Conservation (phyloP, 1,284 basidiomycete species). For the Boletus sp. region DNA sequence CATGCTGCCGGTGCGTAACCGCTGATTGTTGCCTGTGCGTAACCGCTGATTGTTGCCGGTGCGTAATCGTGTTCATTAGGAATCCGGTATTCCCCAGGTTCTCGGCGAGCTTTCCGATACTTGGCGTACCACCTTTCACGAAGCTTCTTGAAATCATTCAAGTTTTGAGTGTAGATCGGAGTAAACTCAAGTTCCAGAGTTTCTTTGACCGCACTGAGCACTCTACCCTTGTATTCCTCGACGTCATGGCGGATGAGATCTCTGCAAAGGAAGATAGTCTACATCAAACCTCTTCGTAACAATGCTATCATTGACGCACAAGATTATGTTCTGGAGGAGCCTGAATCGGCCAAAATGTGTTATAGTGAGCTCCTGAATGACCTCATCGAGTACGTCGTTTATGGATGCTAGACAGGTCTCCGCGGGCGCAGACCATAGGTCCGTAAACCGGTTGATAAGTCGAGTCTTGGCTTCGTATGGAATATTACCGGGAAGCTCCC, state of each 20-base stretch:
- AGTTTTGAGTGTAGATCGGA: constrained; percentile 35
- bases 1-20: too few relatives aligned
- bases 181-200: constrained; percentile 28
- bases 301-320: constrained; percentile 20
- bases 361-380: constrained; percentile 21
- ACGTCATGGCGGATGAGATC: constrained; percentile 23
- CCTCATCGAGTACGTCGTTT: constrained; percentile 19
- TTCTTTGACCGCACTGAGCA: constrained; percentile 15
- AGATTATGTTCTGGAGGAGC: constrained; percentile 27
- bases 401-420: constrained; percentile 39
- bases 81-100: not conserved
- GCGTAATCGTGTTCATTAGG: too few relatives aligned
- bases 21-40: too few relatives aligned
- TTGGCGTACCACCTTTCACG: constrained; percentile 19
- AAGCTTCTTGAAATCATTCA: constrained; percentile 25
- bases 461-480: constrained; percentile 47
- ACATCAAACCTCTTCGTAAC: not conserved
- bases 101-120: constrained; percentile 19
- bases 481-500: constrained; percentile 50
- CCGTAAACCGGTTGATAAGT: constrained; percentile 40
- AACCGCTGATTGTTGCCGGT: too few relatives aligned
- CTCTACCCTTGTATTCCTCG: constrained; percentile 18
- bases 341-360: constrained; percentile 36
- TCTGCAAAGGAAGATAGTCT: constrained; percentile 8
- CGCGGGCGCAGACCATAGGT: constrained; percentile 40